Evolutionary conservation across 2,329 filamentous ascomycete genomes (phyloP).

Genomic region (Ophiosphaerella narmari): DNA sequence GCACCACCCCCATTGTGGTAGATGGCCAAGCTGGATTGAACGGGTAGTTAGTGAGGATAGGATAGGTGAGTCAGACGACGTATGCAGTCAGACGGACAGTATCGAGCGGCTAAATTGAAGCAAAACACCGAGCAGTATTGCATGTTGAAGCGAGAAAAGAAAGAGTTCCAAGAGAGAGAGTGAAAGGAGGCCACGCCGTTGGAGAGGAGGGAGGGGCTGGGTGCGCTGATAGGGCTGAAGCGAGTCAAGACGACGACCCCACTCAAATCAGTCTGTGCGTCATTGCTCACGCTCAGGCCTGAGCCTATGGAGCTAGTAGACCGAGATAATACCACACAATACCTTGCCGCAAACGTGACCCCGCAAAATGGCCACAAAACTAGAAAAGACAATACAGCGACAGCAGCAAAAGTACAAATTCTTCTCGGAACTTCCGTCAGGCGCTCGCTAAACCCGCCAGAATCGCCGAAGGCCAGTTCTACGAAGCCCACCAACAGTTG

Average conservation of each 20-base stretch:
- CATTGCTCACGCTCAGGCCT: constrained; percentile 5
- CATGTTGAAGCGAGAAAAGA: too few species aligned
- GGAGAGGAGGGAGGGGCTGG: too few species aligned
- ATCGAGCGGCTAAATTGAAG: too few species aligned
- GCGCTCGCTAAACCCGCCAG: constrained; percentile 51
- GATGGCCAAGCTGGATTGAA: too few species aligned
- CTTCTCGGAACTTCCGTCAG: background rate
- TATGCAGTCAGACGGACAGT: too few species aligned
- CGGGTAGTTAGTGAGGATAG: too few species aligned
- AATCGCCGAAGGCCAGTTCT: constrained; percentile 89
- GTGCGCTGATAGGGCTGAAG: background rate
- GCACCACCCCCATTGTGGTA: too few species aligned
- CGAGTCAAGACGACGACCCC: background rate
- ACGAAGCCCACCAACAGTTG: constrained; percentile 98
- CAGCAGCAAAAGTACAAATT: constrained; percentile 73
- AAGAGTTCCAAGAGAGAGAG: too few species aligned
- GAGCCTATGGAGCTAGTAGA: background rate
- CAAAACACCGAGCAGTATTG: too few species aligned
- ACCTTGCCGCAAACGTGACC: background rate
- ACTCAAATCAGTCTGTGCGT: constrained; percentile 22
- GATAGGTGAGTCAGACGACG: too few species aligned
- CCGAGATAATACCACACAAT: background rate
- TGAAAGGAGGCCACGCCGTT: too few species aligned
- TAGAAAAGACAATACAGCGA: constrained; percentile 72
- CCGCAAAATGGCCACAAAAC: constrained; percentile 53